Evolutionary conservation across 1,284 basidiomycete genomes (phyloP), one percentile per base, ranked within the genome.

Genomic region (Sphaerobolus stellatus): DNA sequence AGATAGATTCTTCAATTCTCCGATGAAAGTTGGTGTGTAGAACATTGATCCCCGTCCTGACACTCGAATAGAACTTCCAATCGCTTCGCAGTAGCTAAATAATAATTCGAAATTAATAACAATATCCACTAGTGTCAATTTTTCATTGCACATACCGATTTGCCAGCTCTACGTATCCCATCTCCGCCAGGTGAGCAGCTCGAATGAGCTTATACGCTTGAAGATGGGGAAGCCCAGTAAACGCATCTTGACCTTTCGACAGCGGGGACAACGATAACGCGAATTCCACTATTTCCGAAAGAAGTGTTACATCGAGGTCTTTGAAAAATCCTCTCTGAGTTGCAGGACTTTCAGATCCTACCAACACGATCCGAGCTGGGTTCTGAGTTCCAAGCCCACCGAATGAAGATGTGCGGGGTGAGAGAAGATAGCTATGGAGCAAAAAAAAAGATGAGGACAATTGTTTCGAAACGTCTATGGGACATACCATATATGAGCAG

Each of bases 211-310:
- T 86, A 75, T 94, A 98, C 1, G 92, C 86, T 69, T 99, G 91
- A 30, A 99, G 74, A 67, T 95, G 88, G 7, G 92, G 83, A 18
- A 98, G 72, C 1, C 95, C 94, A 34, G 74, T 68, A 69, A 92
- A 96, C 1, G 84, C 64, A 55, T 98, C 96, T 63, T 94, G 89
- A 7, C 94, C 92, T 71, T 98, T 98, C n/a, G n/a, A n/a, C 5
- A 83, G 72, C 0, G 86, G 73, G 16, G 82, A 75, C 22, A 98
- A 74, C 18, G 92, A 92, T 55, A 94, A 70, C 0, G 93, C 94
- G 67, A 93, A 99, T 72, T 99, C 97, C 8, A 88, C 76, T 38
- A 98, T 87, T 73, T 99, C 97, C 5, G 94, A 88, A 61, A 98
- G 84, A 58, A 97, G 82, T 56, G 94, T 78, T 6, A 86, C 75